These are phyloP conservation scores for Yamadazyma sp. DNA, from an alignment of 805 yeast species.

Conservation along the genomic window DNA sequence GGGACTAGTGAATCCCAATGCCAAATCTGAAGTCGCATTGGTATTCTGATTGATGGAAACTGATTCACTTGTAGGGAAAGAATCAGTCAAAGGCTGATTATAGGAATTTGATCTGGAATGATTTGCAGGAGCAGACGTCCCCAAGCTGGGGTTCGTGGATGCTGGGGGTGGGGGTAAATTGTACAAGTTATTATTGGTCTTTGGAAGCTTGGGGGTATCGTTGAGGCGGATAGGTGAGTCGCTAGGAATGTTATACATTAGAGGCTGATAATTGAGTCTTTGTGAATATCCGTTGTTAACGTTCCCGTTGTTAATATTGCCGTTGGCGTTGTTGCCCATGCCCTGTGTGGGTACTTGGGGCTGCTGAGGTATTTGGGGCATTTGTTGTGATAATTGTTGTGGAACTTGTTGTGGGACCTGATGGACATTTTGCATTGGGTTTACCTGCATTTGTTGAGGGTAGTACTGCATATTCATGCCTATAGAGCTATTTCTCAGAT, in stretches of 20 bases:
- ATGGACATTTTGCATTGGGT: background rate
- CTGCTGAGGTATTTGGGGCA: conserved; percentile 3
- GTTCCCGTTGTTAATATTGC: conserved; percentile 12
- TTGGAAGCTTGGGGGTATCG: conserved; percentile 33
- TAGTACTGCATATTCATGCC: conserved; percentile 20
- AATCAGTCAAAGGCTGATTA: conserved; percentile 17
- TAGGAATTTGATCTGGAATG: conserved; percentile 34
- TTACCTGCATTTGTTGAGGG: conserved; percentile 1
- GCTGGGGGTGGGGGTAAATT: conserved; percentile 37
- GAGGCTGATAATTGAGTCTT: conserved; percentile 13
- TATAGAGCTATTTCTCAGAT: conserved; percentile 19
- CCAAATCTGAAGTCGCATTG: conserved; percentile 32
- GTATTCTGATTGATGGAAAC: conserved; percentile 14
- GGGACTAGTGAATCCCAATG: conserved; percentile 41
- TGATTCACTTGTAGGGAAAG: conserved; percentile 9
- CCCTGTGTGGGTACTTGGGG: background rate
- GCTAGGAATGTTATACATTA: conserved; percentile 24
- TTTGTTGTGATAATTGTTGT: conserved; percentile 2
- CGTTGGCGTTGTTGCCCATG: conserved; percentile 10
- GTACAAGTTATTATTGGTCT: conserved; percentile 25
- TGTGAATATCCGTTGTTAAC: conserved; percentile 16
- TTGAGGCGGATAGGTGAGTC: conserved; percentile 26
- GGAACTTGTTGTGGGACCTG: conserved; percentile 3
- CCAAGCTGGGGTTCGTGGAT: conserved; percentile 10
- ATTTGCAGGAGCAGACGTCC: conserved; percentile 20